Evolutionary conservation across 805 yeast species (phyloP).

Genomic region (Lipomyces chichibuensis): DNA sequence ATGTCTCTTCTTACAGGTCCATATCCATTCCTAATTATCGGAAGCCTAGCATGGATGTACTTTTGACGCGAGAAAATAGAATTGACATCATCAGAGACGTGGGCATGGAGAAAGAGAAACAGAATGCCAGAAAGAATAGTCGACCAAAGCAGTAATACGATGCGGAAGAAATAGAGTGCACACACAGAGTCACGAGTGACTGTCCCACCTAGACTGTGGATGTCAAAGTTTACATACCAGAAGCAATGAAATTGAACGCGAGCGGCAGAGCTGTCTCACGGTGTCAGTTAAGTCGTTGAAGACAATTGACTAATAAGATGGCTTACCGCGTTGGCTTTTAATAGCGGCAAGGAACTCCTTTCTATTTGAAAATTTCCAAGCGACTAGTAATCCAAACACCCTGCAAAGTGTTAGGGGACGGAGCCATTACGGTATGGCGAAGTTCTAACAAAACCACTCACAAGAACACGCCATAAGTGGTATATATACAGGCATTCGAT

Average conservation of each 20-base stretch:
- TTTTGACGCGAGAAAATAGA: neutral
- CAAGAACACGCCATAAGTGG: slow-evolving; percentile 60
- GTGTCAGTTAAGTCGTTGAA: neutral
- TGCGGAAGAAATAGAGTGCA: neutral
- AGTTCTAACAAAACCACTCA: slow-evolving; percentile 20
- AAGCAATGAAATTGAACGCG: slow-evolving; percentile 86
- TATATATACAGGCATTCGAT: slow-evolving; percentile 66
- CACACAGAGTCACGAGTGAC: slow-evolving; percentile 1
- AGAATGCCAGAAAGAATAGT: neutral
- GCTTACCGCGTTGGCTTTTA: slow-evolving; percentile 69
- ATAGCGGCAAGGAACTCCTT: slow-evolving; percentile 72
- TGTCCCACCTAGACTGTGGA: neutral
- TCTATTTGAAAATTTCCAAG: slow-evolving; percentile 55
- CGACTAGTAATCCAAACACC: slow-evolving; percentile 59
- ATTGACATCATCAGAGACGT: neutral
- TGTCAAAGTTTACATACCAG: slow-evolving; percentile 60
- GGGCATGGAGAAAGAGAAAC: slow-evolving; percentile 1
- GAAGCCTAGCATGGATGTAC: neutral
- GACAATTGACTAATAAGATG: neutral
- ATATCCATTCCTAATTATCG: neutral
- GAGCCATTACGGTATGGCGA: neutral
- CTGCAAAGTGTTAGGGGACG: slow-evolving; percentile 8
- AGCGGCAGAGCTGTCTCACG: slow-evolving; percentile 56
- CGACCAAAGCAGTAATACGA: neutral
- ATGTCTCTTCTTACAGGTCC: slow-evolving; percentile 10